Conservation (phyloP, 768 basidiomycete species). For the Termitomyces sp. region DNA sequence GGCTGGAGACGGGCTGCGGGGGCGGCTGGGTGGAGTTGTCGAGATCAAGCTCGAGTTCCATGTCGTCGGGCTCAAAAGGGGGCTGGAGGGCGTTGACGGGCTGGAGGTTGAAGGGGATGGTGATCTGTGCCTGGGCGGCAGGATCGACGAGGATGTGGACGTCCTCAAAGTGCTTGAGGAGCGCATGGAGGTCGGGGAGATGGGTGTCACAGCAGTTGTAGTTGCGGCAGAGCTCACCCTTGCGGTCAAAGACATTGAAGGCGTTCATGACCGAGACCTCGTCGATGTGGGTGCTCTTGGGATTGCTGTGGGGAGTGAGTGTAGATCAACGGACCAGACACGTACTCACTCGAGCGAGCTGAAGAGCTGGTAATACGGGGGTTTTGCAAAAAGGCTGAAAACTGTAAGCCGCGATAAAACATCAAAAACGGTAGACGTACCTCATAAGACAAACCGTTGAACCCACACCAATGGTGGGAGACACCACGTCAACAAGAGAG, state of each 20-base stretch:
- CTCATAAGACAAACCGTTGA: too few relatives aligned
- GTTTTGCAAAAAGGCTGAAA: too few relatives aligned
- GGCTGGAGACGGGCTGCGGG: constrained; percentile 19
- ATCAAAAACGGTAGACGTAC: too few relatives aligned
- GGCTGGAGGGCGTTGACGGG: constrained; percentile 10
- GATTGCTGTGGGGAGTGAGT: constrained; percentile 15
- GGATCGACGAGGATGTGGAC: constrained; percentile 71
- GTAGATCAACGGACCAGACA: neutral
- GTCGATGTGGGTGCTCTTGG: constrained; percentile 44
- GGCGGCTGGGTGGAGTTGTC: constrained; percentile 26
- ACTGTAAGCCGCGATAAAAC: too few relatives aligned
- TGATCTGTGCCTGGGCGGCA: constrained; percentile 30
- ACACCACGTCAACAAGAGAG: too few relatives aligned
- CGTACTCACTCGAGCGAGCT: constrained; percentile 65
- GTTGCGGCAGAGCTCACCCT: constrained; percentile 79
- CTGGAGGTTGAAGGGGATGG: constrained; percentile 42
- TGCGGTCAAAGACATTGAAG: constrained; percentile 57
- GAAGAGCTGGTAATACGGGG: too few relatives aligned
- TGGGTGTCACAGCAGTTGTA: constrained; percentile 86
- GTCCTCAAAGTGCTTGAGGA: constrained; percentile 91
- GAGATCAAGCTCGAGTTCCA: constrained; percentile 73
- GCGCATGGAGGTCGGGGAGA: constrained; percentile 68
- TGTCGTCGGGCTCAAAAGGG: constrained; percentile 62
- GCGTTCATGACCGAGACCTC: constrained; percentile 60
- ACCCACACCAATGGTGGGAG: too few relatives aligned